phyloP scores from a whole-genome alignment of 257 asterid genomes.

The Primulina eburnea region DNA sequence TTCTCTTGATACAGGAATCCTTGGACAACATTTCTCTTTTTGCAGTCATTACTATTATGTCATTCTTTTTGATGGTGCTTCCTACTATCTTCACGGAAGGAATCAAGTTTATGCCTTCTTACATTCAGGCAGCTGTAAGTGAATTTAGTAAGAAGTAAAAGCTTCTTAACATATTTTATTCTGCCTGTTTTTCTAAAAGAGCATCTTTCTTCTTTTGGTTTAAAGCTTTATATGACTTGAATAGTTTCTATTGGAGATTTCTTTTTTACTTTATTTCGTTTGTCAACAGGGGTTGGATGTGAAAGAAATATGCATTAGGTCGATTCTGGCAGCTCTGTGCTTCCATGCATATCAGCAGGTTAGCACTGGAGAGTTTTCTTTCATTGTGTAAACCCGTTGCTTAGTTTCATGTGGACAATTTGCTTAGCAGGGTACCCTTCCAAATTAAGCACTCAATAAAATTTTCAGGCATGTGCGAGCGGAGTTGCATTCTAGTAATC shows the following conservation, averaged over 20 bases:
- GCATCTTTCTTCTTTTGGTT: slow-evolving; percentile 10
- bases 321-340: slow-evolving; percentile 90
- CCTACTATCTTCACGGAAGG: slow-evolving; percentile 45
- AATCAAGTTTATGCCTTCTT: slow-evolving; percentile 60
- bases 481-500: background rate
- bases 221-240: slow-evolving; percentile 11
- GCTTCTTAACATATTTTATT: slow-evolving; percentile 1
- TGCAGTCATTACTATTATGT: slow-evolving; percentile 53
- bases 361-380: slow-evolving; percentile 10
- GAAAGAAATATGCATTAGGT: slow-evolving; percentile 63
- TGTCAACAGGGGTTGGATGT: slow-evolving; percentile 66
- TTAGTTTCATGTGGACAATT: background rate
- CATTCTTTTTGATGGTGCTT: slow-evolving; percentile 47
- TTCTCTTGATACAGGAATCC: slow-evolving; percentile 42
- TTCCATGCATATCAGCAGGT: slow-evolving; percentile 99
- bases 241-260: background rate
- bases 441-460: background rate
- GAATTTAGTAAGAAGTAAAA: slow-evolving; percentile 17
- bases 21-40: slow-evolving; percentile 50
- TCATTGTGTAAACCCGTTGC: background rate
- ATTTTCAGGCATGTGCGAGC: background rate
- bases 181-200: slow-evolving; percentile 4
- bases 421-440: background rate
- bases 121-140: slow-evolving; percentile 78
- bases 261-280: slow-evolving; percentile 15